Evolutionary conservation across 2,329 filamentous ascomycete genomes (phyloP), one percentile per base, ranked within the genome.

Genomic region (Colletotrichum zoysiae): DNA sequence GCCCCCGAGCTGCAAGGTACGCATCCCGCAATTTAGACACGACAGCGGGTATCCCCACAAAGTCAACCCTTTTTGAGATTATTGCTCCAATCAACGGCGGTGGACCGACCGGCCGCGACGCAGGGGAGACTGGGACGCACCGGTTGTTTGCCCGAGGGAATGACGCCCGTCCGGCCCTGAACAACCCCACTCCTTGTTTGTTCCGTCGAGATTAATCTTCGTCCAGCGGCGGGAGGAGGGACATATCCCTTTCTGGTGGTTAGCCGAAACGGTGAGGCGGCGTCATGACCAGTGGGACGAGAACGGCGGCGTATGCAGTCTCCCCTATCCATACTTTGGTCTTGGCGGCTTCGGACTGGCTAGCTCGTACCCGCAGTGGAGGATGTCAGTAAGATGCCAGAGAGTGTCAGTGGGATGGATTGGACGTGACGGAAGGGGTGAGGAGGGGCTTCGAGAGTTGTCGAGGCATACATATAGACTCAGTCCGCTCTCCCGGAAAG

Each of bases 1-100:
- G 38, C 65, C 53, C 46, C 46, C 46, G 55, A 33, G 57, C 65
- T 71, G 69, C 69, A 71, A 68, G 69, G 68, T 53, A 68, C 65
- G 30, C 59, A 68, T 71, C 69, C 69, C 65, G 69, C 69, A 71
- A 71, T 71, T 55, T 68, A 71, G 65, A 71, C 65, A 71, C 53
- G 63, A 71, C 69, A 68, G 26, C 65, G 65, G 59, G 53, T 59
- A 55, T 60, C 65, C 46, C 69, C 69, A 69, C 58, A 71, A 30
- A 46, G 35, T 59, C 23, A 30, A 59, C 69, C 69, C 69, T 59
- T 71, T 71, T 64, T 20, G 14, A 59, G 69, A 69, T 69, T 68
- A 59, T 68, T 71, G 51, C 65, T 71, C 65, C 69, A 68, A 71
- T 64, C 35, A 63, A 55, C 35, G 42, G n/a, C 23, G 23, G 53